Base-by-base conservation (phyloP, 2,329 filamentous ascomycete species). In the Penicillium griseofulvum region DNA sequence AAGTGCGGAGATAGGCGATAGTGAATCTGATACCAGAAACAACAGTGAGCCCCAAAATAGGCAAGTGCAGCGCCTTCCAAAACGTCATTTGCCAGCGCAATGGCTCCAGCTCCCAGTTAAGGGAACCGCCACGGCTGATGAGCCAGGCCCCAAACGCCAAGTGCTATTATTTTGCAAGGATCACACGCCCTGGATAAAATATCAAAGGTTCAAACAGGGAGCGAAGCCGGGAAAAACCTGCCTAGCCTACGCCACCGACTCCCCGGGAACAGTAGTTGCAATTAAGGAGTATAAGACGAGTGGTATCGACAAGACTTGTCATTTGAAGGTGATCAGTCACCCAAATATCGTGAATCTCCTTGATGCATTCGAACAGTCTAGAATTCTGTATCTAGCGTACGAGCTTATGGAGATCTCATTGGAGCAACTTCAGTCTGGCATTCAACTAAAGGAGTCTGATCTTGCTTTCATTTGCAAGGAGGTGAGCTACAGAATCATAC, bases 241-340 rank as follows among this genome's bases (percentile, higher is more conserved):
- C 39, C 29, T 52, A 33, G 49, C 38, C 29, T 45, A 43, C 16
- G 24, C 12, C 22, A 41, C 42, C 10, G 39, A 52, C 10, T 34
- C 39, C 31, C 49, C 31, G 16, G 41, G 49, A 37, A 26, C 3
- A 19, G 42, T 52, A 36, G 49, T 39, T 22, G 49, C 39, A 34
- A 52, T 52, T 5, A 52, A 52, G 39, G 38, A 52, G 42, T 52
- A 52, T 33, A 52, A 52, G 42, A 44, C 37, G 29, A 39, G 37
- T n/a, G 31, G 37, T n/a, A 52, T 52, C 39, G 49, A 52, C 42
- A 52, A 52, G 36, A 52, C 39, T 17, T 34, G 19, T n/a, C 39
- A 52, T 17, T 8, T 52, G 10, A 41, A 44, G 16, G 37, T 33
- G 11, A 52, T 42, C 31, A 41, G 34, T 34, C 31, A 52, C 33